Conservation (phyloP, 495 filamentous ascomycete genomes). For the Talaromyces trachyspermus region DNA sequence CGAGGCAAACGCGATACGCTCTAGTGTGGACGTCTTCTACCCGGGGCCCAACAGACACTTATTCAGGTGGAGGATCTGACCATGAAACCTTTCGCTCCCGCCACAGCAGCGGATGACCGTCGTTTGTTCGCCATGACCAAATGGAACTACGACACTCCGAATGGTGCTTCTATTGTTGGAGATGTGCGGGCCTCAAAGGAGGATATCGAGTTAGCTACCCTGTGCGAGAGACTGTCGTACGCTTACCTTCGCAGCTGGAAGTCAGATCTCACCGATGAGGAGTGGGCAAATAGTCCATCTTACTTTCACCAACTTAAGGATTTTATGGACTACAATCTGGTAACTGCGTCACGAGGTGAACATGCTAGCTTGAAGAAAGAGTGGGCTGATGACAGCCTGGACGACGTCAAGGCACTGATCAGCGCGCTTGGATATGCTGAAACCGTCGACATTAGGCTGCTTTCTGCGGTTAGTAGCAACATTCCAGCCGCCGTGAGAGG, state of each 20-base stretch:
- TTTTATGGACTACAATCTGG: too few relatives aligned
- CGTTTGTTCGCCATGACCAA: neutral
- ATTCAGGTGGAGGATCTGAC: slow-evolving; percentile 4
- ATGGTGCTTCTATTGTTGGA: neutral
- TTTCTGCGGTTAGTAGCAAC: slow-evolving; percentile 25
- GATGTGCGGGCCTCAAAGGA: neutral
- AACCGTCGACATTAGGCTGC: slow-evolving; percentile 12
- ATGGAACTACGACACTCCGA: neutral
- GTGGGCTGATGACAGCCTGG: slow-evolving; percentile 22
- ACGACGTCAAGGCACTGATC: slow-evolving; percentile 12
- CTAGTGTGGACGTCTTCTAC: neutral
- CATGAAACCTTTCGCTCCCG: neutral
- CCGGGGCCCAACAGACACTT: neutral
- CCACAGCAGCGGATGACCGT: neutral
- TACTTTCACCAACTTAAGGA: too few relatives aligned
- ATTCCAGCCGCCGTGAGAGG: slow-evolving; percentile 28
- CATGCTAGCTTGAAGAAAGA: slow-evolving; percentile 12
- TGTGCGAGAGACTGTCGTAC: slow-evolving; percentile 17
- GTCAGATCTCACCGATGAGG: too few relatives aligned
- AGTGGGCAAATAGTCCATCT: too few relatives aligned
- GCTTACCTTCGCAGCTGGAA: slow-evolving; percentile 17
- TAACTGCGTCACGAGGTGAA: too few relatives aligned
- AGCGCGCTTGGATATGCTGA: slow-evolving; percentile 10
- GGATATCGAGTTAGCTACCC: slow-evolving; percentile 8
- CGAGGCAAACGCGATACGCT: neutral